Base-by-base conservation (phyloP, 345 rosid species). In the Nasturtium officinale region DNA sequence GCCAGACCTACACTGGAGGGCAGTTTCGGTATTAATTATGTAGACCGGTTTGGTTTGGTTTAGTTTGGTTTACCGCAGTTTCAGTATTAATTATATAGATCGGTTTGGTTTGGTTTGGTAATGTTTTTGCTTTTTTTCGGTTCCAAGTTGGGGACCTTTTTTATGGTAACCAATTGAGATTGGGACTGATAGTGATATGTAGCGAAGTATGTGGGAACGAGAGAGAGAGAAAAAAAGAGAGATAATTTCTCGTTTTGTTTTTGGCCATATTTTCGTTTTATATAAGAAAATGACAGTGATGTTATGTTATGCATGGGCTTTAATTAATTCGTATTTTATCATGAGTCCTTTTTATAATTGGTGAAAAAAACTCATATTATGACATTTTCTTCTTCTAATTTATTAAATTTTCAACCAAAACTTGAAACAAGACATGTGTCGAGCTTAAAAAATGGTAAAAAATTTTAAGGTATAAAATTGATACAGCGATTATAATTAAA, bases 1-100 rank as follows among this genome's bases (percentile, higher is more conserved):
- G 95, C 16, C 91, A 85, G 80, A 89, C 95, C 5, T 89, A 85
- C 55, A 21, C 82, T 2, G 96, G 96, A 35, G 35, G 83, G n/a
- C 96, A 89, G 59, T 87, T 87, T 67, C 80, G 83, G 47, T 80
- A 77, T 61, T 84, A 79, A 67, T 12, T 18, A 52, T 47, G 17
- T 8, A 37, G 45, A 58, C 29, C 43, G 17, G 15, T n/a, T 30
- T 16, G 35, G 30, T 57, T 45, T 15, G 28, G 45, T 69, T 71
- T 23, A 10, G 12, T 66, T 52, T 4, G 20, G 20, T 54, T n/a
- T n/a, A n/a, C n/a, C n/a, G n/a, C 96, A 89, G 59, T 87, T 87
- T 67, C 80, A 82, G 47, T 80, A 77, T 61, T 84, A 79, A 67
- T 12, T 18, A 52, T 47, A 28, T 8, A 37, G 45, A 58, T 21